phyloP scores from a whole-genome alignment of 108 stramenopile species.

The Mediolabrus comicus region DNA sequence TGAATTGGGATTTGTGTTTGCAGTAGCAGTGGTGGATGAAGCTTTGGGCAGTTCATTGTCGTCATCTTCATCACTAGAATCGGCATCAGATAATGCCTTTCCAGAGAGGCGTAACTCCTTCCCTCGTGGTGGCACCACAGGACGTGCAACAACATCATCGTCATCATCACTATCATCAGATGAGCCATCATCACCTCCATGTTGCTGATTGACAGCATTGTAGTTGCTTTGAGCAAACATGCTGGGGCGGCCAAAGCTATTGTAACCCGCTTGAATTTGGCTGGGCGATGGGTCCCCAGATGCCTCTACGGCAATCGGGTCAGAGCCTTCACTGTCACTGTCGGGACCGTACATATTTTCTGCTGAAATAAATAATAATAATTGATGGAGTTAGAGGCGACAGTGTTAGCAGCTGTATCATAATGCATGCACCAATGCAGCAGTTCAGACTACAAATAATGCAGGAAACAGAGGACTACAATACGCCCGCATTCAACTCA shows the following conservation, averaged over 20 bases:
- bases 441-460: background rate
- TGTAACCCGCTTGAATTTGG: constrained; percentile 15
- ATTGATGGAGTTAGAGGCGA: too few species aligned
- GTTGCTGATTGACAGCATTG: background rate
- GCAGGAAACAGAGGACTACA: background rate
- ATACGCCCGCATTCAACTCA: too few species aligned
- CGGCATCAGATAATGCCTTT: background rate
- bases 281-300: constrained; percentile 3
- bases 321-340: constrained; percentile 21
- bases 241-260: constrained; percentile 18
- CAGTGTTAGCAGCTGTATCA: too few species aligned
- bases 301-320: background rate
- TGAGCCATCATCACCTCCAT: constrained; percentile 13
- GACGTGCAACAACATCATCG: constrained; percentile 5
- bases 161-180: constrained; percentile 47
- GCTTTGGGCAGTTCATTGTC: background rate
- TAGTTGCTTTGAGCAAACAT: constrained; percentile 7
- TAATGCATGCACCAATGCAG: background rate
- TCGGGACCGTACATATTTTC: constrained; percentile 12
- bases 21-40: background rate
- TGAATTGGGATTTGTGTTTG: background rate
- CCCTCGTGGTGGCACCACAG: constrained; percentile 24
- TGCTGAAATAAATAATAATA: background rate
- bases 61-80: background rate
- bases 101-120: constrained; percentile 32